These are phyloP conservation scores for Croton setiger DNA, from an alignment of 441 rosid species.

Conservation along the genomic window DNA sequence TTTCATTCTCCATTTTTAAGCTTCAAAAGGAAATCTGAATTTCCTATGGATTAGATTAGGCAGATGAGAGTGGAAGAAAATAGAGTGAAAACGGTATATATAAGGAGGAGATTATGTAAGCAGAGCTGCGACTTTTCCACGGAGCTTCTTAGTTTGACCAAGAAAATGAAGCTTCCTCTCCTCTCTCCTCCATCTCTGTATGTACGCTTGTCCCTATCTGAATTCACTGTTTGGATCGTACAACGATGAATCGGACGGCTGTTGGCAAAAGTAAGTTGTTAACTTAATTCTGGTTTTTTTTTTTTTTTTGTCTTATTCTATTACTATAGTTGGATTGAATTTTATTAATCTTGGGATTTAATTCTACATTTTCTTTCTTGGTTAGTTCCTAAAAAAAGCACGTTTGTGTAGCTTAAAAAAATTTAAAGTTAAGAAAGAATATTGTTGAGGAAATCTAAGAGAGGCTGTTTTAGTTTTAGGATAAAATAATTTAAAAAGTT, in stretches of 20 bases:
- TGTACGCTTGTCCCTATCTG: too few relatives aligned
- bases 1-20: conserved; percentile 27
- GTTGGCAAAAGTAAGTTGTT: neutral
- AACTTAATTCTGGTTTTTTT: too few relatives aligned
- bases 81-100: conserved; percentile 13
- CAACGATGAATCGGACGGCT: neutral
- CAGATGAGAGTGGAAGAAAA: conserved; percentile 12
- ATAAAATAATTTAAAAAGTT: too few relatives aligned
- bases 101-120: neutral
- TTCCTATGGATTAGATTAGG: too few relatives aligned
- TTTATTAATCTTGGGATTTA: neutral
- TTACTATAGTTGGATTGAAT: neutral
- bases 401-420: conserved; percentile 6
- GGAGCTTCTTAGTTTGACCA: conserved; percentile 23
- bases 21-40: neutral
- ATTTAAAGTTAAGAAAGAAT: too few relatives aligned
- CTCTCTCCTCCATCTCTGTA: too few relatives aligned
- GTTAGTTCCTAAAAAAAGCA: conserved; percentile 23
- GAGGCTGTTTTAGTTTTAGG: too few relatives aligned
- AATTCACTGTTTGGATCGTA: too few relatives aligned
- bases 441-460: too few relatives aligned
- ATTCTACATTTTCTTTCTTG: conserved; percentile 16
- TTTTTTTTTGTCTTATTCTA: conserved; percentile 3
- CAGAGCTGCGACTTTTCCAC: conserved; percentile 18
- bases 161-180: conserved; percentile 19